phyloP scores from a whole-genome alignment of 768 basidiomycete species.

The Glaciozyma martinii region DNA sequence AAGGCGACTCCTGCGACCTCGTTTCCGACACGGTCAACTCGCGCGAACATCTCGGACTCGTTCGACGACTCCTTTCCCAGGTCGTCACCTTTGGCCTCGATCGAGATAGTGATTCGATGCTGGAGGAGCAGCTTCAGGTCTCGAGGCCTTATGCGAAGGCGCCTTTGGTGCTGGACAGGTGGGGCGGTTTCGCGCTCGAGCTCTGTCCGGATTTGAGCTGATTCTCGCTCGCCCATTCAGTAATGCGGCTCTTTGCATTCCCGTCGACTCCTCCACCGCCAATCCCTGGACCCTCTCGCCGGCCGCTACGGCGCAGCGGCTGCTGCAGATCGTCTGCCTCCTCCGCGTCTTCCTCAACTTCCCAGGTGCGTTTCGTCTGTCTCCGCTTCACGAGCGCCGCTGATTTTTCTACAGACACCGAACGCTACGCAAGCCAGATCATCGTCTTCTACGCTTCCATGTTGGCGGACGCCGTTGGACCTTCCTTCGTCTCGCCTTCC shows the following conservation, averaged over 20 bases:
- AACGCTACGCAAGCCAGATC: slow-evolving; percentile 60
- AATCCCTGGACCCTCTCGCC: slow-evolving; percentile 64
- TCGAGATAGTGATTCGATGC: slow-evolving; percentile 60
- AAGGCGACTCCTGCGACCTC: neutral
- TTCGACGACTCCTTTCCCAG: slow-evolving; percentile 55
- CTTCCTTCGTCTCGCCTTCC: slow-evolving; percentile 56
- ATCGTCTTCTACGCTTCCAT: slow-evolving; percentile 73
- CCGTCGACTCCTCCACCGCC: slow-evolving; percentile 42
- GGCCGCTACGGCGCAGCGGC: slow-evolving; percentile 58
- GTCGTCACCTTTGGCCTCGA: slow-evolving; percentile 64
- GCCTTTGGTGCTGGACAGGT: neutral
- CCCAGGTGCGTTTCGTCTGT: slow-evolving; percentile 48
- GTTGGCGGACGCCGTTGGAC: slow-evolving; percentile 55
- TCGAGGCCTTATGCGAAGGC: slow-evolving; percentile 33
- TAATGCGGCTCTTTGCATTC: slow-evolving; percentile 15
- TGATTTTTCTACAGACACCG: slow-evolving; percentile 48
- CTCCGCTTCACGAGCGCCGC: neutral
- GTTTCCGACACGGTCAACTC: slow-evolving; percentile 28
- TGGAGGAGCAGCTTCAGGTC: slow-evolving; percentile 52
- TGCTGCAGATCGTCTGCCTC: slow-evolving; percentile 57
- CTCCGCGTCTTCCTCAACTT: slow-evolving; percentile 65
- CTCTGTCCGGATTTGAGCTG: neutral
- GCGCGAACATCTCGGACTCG: slow-evolving; percentile 46
- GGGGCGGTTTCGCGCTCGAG: too few species aligned
- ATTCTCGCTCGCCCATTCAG: slow-evolving; percentile 25